phyloP scores from a whole-genome alignment of 345 rosid genomes.

The Turritis glabra region DNA sequence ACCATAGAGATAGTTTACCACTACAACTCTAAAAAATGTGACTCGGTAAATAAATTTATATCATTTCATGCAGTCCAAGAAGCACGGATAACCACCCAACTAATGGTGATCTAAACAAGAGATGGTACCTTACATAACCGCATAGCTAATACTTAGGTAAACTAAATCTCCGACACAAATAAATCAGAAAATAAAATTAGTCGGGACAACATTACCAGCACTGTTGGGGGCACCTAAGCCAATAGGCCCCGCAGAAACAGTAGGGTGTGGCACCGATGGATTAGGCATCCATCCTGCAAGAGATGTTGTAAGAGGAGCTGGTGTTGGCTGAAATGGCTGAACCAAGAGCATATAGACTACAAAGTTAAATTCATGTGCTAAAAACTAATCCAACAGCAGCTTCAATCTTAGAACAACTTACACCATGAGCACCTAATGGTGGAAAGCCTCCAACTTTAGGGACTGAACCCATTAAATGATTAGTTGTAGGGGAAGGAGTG shows the following conservation, averaged over 20 bases:
- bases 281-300: conserved; percentile 60
- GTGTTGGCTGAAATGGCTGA: conserved; percentile 56
- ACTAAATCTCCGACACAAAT: neutral
- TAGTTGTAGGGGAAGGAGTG: conserved; percentile 52
- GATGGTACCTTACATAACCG: neutral
- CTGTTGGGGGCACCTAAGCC: conserved; percentile 44
- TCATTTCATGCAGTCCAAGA: neutral
- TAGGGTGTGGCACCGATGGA: conserved; percentile 48
- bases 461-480: conserved; percentile 48
- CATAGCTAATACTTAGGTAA: neutral
- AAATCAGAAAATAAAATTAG: neutral
- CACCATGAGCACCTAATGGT: conserved; percentile 52
- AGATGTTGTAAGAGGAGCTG: conserved; percentile 50
- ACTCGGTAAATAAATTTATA: neutral
- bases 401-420: conserved; percentile 37
- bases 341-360: neutral
- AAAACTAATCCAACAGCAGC: conserved; percentile 4
- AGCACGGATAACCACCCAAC: neutral
- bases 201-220: conserved; percentile 39
- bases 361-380: neutral
- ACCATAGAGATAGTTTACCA: neutral
- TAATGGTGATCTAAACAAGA: neutral
- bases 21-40: neutral
- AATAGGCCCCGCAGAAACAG: conserved; percentile 48
- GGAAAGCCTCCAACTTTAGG: conserved; percentile 56